These are phyloP conservation scores for Trichoderma sp. DNA, from an alignment of 2,329 filamentous ascomycete genomes.

Conservation along the genomic window DNA sequence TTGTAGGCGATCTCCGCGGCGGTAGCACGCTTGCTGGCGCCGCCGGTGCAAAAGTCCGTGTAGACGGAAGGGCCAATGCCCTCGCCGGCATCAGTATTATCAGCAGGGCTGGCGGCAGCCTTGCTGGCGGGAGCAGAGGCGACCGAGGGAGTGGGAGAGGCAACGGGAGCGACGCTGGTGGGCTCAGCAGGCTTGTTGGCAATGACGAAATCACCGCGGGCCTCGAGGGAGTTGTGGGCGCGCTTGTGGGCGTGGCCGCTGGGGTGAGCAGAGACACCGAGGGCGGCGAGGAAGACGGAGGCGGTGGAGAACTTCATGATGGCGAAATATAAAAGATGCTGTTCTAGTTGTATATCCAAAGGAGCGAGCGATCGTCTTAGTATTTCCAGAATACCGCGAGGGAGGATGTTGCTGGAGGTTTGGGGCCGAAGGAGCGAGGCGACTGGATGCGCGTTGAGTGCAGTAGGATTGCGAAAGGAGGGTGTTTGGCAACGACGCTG, in stretches of 20 bases:
- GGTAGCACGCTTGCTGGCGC: constrained; percentile 45
- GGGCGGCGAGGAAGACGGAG: constrained; percentile 37
- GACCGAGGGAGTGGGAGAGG: constrained; percentile 17
- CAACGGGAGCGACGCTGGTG: constrained; percentile 22
- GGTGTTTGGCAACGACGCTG: constrained; percentile 20
- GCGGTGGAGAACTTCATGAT: constrained; percentile 43
- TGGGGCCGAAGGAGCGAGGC: constrained; percentile 16
- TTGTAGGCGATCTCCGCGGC: constrained; percentile 43
- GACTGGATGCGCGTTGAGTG: constrained; percentile 12
- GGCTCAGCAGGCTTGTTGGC: constrained; percentile 32
- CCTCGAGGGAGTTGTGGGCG: constrained; percentile 32
- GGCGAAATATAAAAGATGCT: constrained; percentile 14
- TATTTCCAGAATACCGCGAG: constrained; percentile 23
- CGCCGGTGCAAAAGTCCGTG: constrained; percentile 37
- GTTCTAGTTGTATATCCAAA: constrained; percentile 6
- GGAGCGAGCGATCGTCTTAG: constrained; percentile 2
- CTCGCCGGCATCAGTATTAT: constrained; percentile 14
- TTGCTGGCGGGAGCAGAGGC: constrained; percentile 19
- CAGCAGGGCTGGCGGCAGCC: neutral
- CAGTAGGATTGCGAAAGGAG: constrained; percentile 11
- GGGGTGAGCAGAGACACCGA: constrained; percentile 42
- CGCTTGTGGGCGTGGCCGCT: constrained; percentile 38
- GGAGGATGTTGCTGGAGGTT: neutral
- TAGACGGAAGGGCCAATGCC: constrained; percentile 23
- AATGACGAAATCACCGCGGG: constrained; percentile 35